Base-by-base conservation (phyloP, 306 rosid genomes). In the Benincasa hispida region DNA sequence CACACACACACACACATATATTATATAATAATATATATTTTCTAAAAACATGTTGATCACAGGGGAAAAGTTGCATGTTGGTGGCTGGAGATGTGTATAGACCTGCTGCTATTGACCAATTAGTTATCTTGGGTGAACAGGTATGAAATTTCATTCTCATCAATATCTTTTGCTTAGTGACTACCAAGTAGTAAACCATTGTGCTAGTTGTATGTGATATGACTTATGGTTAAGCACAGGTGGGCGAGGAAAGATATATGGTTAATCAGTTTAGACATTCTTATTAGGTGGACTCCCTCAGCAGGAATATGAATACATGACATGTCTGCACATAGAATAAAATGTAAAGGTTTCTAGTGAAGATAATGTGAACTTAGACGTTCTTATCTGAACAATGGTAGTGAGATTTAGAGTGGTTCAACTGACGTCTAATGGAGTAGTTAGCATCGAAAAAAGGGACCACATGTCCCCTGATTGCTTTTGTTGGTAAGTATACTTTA, bases 41-140 rank as follows among this genome's bases (percentile, higher is more conserved):
- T 30, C 22, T 15, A 1, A 15, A 55, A 28, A 32, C 8, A 75
- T 75, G 39, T 60, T 82, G 18, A 78, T 67, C 76, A 65, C 86
- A 94, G 99, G 99, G 97, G 69, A 94, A 92, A 87, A 92, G 88
- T 87, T 92, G 97, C 82, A 92, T 91, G 97, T 90, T 94, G 74
- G 90, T 94, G 14, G 96, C 99, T 22, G 96, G 96, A 80, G 99
- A 94, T 89, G 91, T 94, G 70, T 94, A 94, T 83, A 90, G 99
- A 80, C 99, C 99, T 57, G 99, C 99, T 82, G 97, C 99, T 79
- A 94, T 94, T 74, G 99, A 94, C 75, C 99, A 94, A 80, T 97
- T 94, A 73, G 86, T 85, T 78, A 94, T 94, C 84, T 83, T 94
- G 84, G 99, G 99, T 18, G 83, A 90, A 82, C 95, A 94, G 99